These are phyloP conservation scores for Solanum pimpinellifolium DNA, from an alignment of 257 asterid genomes.

Conservation along the genomic window DNA sequence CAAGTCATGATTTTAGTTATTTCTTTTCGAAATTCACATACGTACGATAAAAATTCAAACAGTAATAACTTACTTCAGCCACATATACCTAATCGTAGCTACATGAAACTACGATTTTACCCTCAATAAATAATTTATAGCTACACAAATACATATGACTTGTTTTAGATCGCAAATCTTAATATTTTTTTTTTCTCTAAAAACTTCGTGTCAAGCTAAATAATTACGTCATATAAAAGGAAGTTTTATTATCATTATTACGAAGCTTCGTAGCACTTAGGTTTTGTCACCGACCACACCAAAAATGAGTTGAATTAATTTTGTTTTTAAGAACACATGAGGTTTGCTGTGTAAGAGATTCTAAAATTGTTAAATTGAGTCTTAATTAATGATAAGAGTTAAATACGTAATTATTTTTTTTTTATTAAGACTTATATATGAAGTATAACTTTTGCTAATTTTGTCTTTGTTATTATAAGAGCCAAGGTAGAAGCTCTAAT, in stretches of 20 bases:
- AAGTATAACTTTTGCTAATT: background rate
- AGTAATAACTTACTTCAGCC: background rate
- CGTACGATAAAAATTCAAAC: background rate
- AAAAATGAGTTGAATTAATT: background rate
- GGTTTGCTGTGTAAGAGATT: background rate
- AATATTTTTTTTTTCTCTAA: too few relatives aligned
- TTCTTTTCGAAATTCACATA: background rate
- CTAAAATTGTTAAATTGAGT: background rate
- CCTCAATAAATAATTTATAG: too few relatives aligned
- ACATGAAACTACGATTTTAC: too few relatives aligned
- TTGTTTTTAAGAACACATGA: background rate
- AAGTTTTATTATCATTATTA: background rate
- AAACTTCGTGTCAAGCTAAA: too few relatives aligned
- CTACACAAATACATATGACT: too few relatives aligned
- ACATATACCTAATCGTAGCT: too few relatives aligned
- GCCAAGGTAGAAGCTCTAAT: background rate
- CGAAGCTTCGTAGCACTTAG: slow-evolving; percentile 4
- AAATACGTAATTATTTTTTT: background rate
- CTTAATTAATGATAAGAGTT: background rate
- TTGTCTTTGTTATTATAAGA: background rate
- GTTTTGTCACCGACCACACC: slow-evolving; percentile 6
- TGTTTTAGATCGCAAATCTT: background rate
- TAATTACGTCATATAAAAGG: background rate
- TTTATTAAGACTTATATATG: background rate
- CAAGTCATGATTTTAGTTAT: background rate